Evolutionary conservation across 768 basidiomycete species (phyloP).

Genomic region (Postia placenta): DNA sequence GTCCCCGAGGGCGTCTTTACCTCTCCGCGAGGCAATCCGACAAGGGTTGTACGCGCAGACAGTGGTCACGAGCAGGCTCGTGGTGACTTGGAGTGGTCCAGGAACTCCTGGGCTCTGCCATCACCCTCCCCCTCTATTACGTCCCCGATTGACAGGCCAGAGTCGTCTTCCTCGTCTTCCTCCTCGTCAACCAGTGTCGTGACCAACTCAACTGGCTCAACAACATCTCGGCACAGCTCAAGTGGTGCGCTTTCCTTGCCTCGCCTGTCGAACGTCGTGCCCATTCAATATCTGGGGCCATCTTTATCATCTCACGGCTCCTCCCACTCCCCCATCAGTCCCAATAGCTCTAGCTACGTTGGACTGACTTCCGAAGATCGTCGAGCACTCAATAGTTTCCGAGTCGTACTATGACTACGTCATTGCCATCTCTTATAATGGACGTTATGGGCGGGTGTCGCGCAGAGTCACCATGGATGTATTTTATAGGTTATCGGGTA

Average conservation of each 20-base stretch:
- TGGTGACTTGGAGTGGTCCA: conserved; percentile 19
- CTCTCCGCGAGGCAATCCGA: conserved; percentile 48
- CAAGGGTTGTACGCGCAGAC: conserved; percentile 20
- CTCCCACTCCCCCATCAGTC: not conserved
- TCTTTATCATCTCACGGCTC: not conserved
- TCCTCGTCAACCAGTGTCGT: conserved; percentile 3
- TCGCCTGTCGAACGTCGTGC: conserved; percentile 22
- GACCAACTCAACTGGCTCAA: not conserved
- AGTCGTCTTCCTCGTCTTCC: conserved; percentile 15
- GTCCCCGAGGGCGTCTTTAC: conserved; percentile 70
- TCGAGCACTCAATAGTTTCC: conserved; percentile 29
- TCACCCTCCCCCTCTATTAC: conserved; percentile 4
- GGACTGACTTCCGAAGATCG: conserved; percentile 28
- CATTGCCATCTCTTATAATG: not conserved
- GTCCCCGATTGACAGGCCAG: conserved; percentile 7
- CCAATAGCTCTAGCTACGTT: not conserved
- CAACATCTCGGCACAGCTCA: not conserved
- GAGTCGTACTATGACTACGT: conserved; percentile 21
- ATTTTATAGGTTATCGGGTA: too few relatives aligned
- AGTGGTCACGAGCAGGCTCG: conserved; percentile 19
- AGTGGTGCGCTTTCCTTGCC: conserved; percentile 10
- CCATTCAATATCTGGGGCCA: conserved; percentile 9
- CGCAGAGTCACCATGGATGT: too few relatives aligned
- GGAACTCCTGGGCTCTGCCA: conserved; percentile 14
- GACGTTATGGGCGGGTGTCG: not conserved